Conservation (phyloP, 805 yeast genomes). For the Pichia californica region DNA sequence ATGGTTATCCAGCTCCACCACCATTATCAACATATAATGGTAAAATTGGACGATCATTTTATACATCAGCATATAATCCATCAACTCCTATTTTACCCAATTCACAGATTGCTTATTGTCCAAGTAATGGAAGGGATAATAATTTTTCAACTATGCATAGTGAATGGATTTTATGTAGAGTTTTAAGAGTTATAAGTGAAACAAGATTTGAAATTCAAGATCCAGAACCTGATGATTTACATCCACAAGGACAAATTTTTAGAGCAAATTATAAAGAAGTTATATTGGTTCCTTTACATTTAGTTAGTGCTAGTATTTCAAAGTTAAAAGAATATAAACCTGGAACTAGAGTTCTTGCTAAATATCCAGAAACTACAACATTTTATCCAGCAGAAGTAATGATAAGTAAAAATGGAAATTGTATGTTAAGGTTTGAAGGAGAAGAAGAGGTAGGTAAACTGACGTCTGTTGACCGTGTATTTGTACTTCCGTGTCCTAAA, state of each 20-base stretch:
- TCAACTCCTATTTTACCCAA: conserved; percentile 33
- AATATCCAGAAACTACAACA: conserved; percentile 96
- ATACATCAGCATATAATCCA: conserved; percentile 17
- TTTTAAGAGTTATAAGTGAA: conserved; percentile 48
- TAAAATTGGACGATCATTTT: conserved; percentile 16
- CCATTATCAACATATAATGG: conserved; percentile 11
- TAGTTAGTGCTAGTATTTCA: conserved; percentile 13
- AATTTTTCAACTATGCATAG: conserved; percentile 38
- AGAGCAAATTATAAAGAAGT: conserved; percentile 79
- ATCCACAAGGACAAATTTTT: conserved; percentile 80
- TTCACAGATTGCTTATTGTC: conserved; percentile 83
- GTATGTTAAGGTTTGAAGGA: conserved; percentile 83
- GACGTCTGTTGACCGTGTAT: conserved; percentile 81
- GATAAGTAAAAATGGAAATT: conserved; percentile 70
- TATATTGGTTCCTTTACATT: conserved; percentile 50
- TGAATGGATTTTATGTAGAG: conserved; percentile 97
- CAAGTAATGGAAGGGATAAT: conserved; percentile 35
- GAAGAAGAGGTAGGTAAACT: conserved; percentile 96
- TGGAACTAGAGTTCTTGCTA: conserved; percentile 79
- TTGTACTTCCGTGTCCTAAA: conserved; percentile 70
- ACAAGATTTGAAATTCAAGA: conserved; percentile 81
- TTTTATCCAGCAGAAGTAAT: conserved; percentile 92
- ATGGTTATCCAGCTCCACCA: conserved; percentile 14
- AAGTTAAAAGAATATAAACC: conserved; percentile 51
- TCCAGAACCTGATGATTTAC: conserved; percentile 94